phyloP scores from a whole-genome alignment of 176 grass and related monocot species.

The Carex myosuroides region DNA sequence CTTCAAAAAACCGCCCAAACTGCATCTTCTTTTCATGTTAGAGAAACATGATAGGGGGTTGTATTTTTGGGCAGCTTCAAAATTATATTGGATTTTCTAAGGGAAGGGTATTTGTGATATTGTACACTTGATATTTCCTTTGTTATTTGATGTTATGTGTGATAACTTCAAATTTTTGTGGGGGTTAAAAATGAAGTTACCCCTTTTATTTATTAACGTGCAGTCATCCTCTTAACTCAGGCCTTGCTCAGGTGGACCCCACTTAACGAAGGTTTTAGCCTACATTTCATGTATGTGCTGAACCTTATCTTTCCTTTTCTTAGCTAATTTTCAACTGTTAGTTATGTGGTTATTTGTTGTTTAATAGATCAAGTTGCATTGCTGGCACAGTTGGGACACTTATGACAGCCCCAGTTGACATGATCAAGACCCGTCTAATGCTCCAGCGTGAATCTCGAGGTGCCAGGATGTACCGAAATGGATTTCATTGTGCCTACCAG shows the following conservation, averaged over 20 bases:
- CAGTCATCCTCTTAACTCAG: constrained; percentile 31
- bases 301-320: constrained; percentile 27
- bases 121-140: neutral
- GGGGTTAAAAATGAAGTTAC: neutral
- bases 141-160: neutral
- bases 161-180: neutral
- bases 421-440: constrained; percentile 97
- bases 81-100: constrained; percentile 1
- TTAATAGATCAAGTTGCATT: constrained; percentile 83
- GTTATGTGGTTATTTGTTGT: constrained; percentile 23
- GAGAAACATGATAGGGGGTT: neutral
- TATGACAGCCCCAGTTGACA: constrained; percentile 72
- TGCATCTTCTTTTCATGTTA: neutral
- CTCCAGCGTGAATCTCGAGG: constrained; percentile 57
- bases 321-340: constrained; percentile 21
- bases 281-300: constrained; percentile 87
- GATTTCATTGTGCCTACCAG: constrained; percentile 91
- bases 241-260: constrained; percentile 71
- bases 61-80: neutral
- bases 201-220: constrained; percentile 2
- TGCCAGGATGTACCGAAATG: constrained; percentile 56
- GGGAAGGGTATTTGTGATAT: neutral
- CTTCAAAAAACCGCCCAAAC: neutral
- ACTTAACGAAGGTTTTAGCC: constrained; percentile 72
- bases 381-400: constrained; percentile 80